Percentiles rank a stretch among this genome's conserved stretches.
Evolutionary conservation across 2,329 filamentous ascomycete species (phyloP).

Genomic region (Talaromyces rugulosus): DNA sequence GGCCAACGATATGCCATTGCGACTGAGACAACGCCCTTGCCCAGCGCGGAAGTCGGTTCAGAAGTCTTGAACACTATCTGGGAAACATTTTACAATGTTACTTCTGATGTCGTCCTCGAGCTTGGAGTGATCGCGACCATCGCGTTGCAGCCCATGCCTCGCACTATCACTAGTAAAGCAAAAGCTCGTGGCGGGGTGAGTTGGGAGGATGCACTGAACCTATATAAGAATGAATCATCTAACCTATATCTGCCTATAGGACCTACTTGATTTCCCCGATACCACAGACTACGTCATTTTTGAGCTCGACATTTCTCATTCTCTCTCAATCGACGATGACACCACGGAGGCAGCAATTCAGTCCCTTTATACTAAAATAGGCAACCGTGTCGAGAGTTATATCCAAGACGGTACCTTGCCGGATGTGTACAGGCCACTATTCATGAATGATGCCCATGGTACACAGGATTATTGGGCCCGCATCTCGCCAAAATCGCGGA

Average conservation of each 20-base stretch:
- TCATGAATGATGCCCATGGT: conserved; percentile 45
- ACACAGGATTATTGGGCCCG: conserved; percentile 43
- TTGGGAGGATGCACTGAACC: not conserved
- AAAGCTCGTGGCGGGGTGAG: conserved; percentile 34
- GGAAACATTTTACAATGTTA: conserved; percentile 30
- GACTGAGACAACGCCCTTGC: conserved; percentile 36
- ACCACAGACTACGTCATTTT: conserved; percentile 42
- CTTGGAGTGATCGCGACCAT: conserved; percentile 28
- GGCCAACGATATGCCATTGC: conserved; percentile 39
- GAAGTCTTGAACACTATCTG: conserved; percentile 28
- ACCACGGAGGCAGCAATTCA: conserved; percentile 38
- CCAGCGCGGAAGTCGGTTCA: conserved; percentile 24
- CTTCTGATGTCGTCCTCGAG: conserved; percentile 23
- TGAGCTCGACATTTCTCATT: conserved; percentile 43
- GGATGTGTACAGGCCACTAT: conserved; percentile 40
- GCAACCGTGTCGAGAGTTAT: conserved; percentile 30
- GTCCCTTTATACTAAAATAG: conserved; percentile 33
- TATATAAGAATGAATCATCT: not conserved
- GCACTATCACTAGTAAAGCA: conserved; percentile 28
- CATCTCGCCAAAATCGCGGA: conserved; percentile 23
- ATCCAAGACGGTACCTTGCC: conserved; percentile 32
- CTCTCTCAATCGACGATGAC: conserved; percentile 27
- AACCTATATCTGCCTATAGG: conserved; percentile 16
- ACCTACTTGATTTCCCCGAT: conserved; percentile 39
- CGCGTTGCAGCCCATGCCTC: conserved; percentile 35